Conservation (phyloP, 805 yeast species). For the Yamadazyma insecticola region DNA sequence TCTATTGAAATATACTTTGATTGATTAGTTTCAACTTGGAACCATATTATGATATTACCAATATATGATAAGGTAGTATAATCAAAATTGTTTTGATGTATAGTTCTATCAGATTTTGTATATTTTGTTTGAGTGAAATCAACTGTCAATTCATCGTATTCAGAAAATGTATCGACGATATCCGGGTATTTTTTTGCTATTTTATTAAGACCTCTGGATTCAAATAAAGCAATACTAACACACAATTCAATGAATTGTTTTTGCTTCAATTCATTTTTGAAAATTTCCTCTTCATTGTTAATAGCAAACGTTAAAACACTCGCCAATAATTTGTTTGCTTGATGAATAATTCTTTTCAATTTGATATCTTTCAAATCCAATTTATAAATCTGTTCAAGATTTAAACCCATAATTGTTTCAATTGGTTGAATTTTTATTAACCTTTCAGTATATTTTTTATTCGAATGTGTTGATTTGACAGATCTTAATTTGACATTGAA, state of each 20-base stretch:
- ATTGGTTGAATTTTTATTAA: conserved; percentile 29
- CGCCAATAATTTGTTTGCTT: conserved; percentile 14
- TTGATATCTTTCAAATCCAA: conserved; percentile 32
- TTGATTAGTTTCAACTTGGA: conserved; percentile 2
- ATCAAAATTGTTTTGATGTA: conserved; percentile 33
- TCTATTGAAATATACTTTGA: conserved; percentile 6
- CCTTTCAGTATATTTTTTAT: conserved; percentile 20
- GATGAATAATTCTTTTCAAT: conserved; percentile 29
- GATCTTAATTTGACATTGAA: conserved; percentile 22
- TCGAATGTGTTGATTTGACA: conserved; percentile 14
- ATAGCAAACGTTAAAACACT: conserved; percentile 6
- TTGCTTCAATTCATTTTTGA: conserved; percentile 6
- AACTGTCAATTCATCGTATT: conserved; percentile 27
- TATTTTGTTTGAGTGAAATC: conserved; percentile 27
- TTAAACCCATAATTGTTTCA: conserved; percentile 34
- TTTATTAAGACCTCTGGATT: conserved; percentile 29
- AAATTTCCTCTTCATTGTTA: conserved; percentile 2
- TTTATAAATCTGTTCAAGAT: conserved; percentile 29
- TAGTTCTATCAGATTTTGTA: conserved; percentile 29
- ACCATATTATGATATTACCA: conserved; percentile 37
- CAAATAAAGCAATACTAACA: conserved; percentile 30
- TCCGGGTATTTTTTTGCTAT: conserved; percentile 20
- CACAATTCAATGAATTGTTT: conserved; percentile 26
- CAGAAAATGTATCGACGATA: conserved; percentile 23
- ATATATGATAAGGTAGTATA: conserved; percentile 33